Percentiles rank a stretch among this genome's conserved stretches.
Conservation (phyloP, 1,139 yeast genomes). For the Ogataea hybrid region DNA sequence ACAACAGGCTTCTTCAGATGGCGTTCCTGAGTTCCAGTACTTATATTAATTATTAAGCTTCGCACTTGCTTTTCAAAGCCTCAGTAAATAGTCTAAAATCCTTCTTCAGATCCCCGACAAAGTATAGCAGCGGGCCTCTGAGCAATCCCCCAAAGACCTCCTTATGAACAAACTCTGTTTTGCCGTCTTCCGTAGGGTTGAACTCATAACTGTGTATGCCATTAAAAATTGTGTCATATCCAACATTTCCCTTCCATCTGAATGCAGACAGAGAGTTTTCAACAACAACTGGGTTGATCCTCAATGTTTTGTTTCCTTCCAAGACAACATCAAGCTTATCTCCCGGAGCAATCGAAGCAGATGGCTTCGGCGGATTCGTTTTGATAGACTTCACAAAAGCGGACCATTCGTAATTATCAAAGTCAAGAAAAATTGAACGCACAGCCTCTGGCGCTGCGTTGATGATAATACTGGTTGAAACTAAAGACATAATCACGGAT, state of each 20-base stretch:
- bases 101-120: background rate
- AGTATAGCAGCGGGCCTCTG: background rate
- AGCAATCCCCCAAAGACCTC: background rate
- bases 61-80: background rate
- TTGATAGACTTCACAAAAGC: background rate
- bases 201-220: background rate
- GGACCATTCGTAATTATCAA: background rate
- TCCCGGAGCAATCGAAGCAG: background rate
- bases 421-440: background rate
- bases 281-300: background rate
- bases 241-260: background rate
- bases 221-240: background rate
- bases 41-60: conserved; percentile 2
- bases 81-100: background rate
- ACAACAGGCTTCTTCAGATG: background rate
- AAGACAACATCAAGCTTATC: background rate
- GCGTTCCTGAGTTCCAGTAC: background rate
- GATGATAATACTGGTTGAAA: background rate
- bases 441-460: background rate
- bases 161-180: background rate
- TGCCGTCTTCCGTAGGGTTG: background rate
- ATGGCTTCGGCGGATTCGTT: background rate
- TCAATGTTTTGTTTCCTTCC: background rate
- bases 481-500: background rate
- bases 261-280: background rate